phyloP scores from a whole-genome alignment of 805 yeast species.

The Cyberlindnera euphorbiae region DNA sequence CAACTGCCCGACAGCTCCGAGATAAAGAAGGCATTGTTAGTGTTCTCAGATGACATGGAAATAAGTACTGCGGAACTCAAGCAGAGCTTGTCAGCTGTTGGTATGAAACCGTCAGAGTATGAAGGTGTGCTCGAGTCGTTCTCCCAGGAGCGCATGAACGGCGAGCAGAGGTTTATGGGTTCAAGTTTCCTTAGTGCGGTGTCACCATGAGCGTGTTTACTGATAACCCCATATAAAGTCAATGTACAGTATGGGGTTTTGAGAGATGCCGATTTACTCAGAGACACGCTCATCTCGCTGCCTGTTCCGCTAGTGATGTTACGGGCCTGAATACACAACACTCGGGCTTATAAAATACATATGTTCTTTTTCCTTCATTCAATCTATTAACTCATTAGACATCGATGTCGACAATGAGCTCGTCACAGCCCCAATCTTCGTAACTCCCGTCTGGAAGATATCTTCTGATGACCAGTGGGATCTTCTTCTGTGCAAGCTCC shows the following conservation, averaged over 20 bases:
- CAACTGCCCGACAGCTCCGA: slow-evolving; percentile 48
- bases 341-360: too few relatives aligned
- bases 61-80: slow-evolving; percentile 47
- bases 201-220: slow-evolving; percentile 7
- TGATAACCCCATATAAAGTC: too few relatives aligned
- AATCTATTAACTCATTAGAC: too few relatives aligned
- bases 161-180: slow-evolving; percentile 55
- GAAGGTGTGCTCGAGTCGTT: slow-evolving; percentile 51
- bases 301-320: too few relatives aligned
- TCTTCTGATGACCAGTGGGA: slow-evolving; percentile 92
- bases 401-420: slow-evolving; percentile 76
- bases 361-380: too few relatives aligned
- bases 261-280: too few relatives aligned
- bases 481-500: slow-evolving; percentile 89
- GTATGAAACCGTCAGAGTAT: slow-evolving; percentile 38
- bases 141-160: slow-evolving; percentile 48
- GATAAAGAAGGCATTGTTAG: slow-evolving; percentile 53
- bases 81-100: slow-evolving; percentile 43
- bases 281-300: too few relatives aligned
- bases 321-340: too few relatives aligned
- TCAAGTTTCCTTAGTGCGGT: slow-evolving; percentile 51
- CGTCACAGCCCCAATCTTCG: slow-evolving; percentile 99
- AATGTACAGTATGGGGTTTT: too few relatives aligned
- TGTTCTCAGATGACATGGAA: slow-evolving; percentile 40
- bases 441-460: slow-evolving; percentile 94